Evolutionary conservation across 2,329 filamentous ascomycete species (phyloP).

Genomic region (Aspergillus sp.): DNA sequence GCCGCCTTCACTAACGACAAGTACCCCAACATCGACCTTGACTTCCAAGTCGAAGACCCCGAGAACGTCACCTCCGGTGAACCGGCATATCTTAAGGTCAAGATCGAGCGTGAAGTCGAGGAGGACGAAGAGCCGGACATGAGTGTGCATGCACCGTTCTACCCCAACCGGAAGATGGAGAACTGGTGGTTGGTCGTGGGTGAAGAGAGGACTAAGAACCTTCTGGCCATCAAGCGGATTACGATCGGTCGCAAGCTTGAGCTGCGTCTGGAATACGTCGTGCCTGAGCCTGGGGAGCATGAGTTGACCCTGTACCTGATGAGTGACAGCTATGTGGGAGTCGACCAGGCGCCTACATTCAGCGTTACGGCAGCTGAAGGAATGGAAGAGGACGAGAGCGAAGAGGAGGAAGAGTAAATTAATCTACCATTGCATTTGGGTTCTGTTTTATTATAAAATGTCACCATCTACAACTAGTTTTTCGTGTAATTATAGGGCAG

Average conservation of each 20-base stretch:
- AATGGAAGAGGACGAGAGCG: constrained; percentile 88
- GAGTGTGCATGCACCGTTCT: constrained; percentile 91
- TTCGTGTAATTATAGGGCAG: no score
- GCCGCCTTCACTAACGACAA: constrained; percentile 92
- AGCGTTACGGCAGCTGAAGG: constrained; percentile 78
- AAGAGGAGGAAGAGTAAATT: constrained; percentile 59
- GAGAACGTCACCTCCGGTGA: constrained; percentile 73
- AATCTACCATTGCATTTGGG: neutral
- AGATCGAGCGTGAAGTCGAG: constrained; percentile 74
- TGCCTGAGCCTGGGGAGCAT: constrained; percentile 77
- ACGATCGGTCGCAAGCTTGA: constrained; percentile 73
- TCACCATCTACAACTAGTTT: no score
- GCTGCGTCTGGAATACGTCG: constrained; percentile 76
- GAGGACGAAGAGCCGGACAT: constrained; percentile 67
- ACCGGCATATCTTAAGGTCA: constrained; percentile 73
- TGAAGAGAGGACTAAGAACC: constrained; percentile 76
- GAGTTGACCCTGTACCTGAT: constrained; percentile 88
- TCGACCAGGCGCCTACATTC: constrained; percentile 92
- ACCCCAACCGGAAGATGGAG: constrained; percentile 83
- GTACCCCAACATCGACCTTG: constrained; percentile 89
- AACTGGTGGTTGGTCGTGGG: constrained; percentile 98
- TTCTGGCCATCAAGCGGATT: constrained; percentile 90
- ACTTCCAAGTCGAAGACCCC: constrained; percentile 75
- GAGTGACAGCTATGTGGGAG: constrained; percentile 93
- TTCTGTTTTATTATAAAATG: neutral